Conservation (phyloP, 2,329 filamentous ascomycete species). For the Alternaria triticina region DNA sequence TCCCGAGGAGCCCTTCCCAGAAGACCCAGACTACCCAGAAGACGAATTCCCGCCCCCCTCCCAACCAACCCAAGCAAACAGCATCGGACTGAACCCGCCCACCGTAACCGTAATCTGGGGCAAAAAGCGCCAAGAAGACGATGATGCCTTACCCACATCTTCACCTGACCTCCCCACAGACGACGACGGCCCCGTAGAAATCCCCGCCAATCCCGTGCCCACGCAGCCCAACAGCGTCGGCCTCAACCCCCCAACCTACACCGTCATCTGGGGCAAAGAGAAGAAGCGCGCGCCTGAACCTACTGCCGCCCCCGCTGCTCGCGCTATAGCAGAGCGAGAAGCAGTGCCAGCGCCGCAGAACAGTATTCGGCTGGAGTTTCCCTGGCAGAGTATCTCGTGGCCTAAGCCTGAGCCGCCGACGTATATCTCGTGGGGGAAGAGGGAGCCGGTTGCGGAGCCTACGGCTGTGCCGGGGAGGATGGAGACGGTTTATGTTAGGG, state of each 20-base stretch:
- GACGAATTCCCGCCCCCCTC: slow-evolving; percentile 7
- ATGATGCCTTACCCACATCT: neutral
- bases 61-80: slow-evolving; percentile 15
- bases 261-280: slow-evolving; percentile 19
- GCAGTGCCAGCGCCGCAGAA: slow-evolving; percentile 4
- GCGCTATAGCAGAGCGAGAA: neutral
- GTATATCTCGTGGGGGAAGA: slow-evolving; percentile 22
- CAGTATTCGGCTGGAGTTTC: slow-evolving; percentile 5
- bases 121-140: slow-evolving; percentile 19
- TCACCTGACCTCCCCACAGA: slow-evolving; percentile 9
- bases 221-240: slow-evolving; percentile 14
- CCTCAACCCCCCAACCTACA: slow-evolving; percentile 13
- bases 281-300: neutral
- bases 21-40: slow-evolving; percentile 14
- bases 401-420: slow-evolving; percentile 7
- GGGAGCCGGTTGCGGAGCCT: slow-evolving; percentile 7
- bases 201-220: neutral
- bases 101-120: slow-evolving; percentile 19
- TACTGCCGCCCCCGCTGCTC: neutral
- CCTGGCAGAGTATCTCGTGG: slow-evolving; percentile 2
- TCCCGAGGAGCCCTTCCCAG: slow-evolving; percentile 5
- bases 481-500: slow-evolving; percentile 1
- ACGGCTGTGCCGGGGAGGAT: neutral
- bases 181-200: neutral
- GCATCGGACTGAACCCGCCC: slow-evolving; percentile 15